Base-by-base conservation (phyloP, 75 land plant genomes). In the Sequoia sempervirens region DNA sequence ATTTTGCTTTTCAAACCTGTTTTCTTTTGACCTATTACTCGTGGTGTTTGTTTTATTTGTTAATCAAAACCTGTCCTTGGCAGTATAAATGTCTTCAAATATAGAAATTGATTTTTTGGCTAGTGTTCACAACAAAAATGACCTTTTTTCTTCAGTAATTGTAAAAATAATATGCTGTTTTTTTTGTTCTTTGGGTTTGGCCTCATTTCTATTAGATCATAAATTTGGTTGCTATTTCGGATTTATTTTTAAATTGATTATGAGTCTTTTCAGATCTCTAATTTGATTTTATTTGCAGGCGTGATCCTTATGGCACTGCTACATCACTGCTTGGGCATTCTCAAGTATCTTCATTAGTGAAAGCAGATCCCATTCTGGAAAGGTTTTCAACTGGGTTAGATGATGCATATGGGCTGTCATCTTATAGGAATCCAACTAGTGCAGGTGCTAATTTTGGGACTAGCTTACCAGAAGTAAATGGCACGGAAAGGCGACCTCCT, bases 401-500 rank as follows among this genome's bases (percentile, higher is more conserved):
- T 75, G 69, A 69, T 8, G 50, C n/a, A 26, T 23, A 43, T 78
- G 46, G 80, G n/a, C 80, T 78, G 14, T 78, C 80, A 78, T 78
- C 80, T 78, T 78, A 78, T 78, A 78, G 80, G n/a, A n/a, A 38
- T 45, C 80, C 80, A 45, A 47, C 80, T n/a, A 45, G 80, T n/a
- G 12, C 52, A 43, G 80, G 80, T 78, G 28, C n/a, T 78, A 78
- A 45, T 40, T 45, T 78, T 11, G 80, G 80, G 30, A 43, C 50
- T n/a, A 40, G 80, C 12, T n/a, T 78, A 45, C 47, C 52, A 45
- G 80, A 78, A 43, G 30, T 45, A 78, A 43, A n/a, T 45, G 52
- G 45, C 23, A 2, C 80, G 46, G 80, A 78, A 23, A 78, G 30
- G 80, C 81, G 84, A 26, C 86, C 72, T 46, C 85, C 75, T 56